Percentiles rank a stretch among this genome's conserved stretches.
Evolutionary conservation across 1,284 basidiomycete species (phyloP).

Genomic region (Pascua guehoae): DNA sequence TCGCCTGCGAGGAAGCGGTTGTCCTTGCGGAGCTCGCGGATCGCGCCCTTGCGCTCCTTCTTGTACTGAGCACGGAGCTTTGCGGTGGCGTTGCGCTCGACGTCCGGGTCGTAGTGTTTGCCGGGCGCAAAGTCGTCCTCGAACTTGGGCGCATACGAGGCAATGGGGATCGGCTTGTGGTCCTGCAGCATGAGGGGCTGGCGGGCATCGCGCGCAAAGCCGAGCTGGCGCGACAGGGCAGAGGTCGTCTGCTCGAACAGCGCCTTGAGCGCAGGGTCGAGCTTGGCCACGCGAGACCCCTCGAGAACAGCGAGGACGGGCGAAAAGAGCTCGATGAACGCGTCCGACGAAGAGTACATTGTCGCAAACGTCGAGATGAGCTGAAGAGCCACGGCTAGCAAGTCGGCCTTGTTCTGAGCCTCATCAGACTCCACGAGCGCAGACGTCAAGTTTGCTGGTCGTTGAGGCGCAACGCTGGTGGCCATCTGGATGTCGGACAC

Average conservation of each 20-base stretch:
- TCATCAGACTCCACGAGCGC: slow-evolving; percentile 49
- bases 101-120: slow-evolving; percentile 86
- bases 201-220: slow-evolving; percentile 68
- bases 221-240: slow-evolving; percentile 62
- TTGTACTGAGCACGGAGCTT: slow-evolving; percentile 89
- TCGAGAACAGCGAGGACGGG: slow-evolving; percentile 64
- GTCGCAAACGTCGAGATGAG: slow-evolving; percentile 66
- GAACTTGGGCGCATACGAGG: slow-evolving; percentile 90
- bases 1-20: slow-evolving; percentile 86
- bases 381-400: slow-evolving; percentile 59
- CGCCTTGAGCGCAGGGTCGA: slow-evolving; percentile 58
- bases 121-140: slow-evolving; percentile 67
- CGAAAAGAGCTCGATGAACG: slow-evolving; percentile 76
- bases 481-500: slow-evolving; percentile 10
- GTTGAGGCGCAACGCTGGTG: slow-evolving; percentile 20
- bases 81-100: slow-evolving; percentile 77
- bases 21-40: slow-evolving; percentile 93
- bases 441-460: slow-evolving; percentile 26
- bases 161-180: slow-evolving; percentile 94
- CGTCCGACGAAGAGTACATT: slow-evolving; percentile 70
- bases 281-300: slow-evolving; percentile 54
- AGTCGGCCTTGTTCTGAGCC: slow-evolving; percentile 50
- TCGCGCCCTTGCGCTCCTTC: slow-evolving; percentile 94
- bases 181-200: slow-evolving; percentile 80
- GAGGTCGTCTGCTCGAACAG: slow-evolving; percentile 51